Conservation (phyloP, 257 asterid species). For the Solanum etuberosum region DNA sequence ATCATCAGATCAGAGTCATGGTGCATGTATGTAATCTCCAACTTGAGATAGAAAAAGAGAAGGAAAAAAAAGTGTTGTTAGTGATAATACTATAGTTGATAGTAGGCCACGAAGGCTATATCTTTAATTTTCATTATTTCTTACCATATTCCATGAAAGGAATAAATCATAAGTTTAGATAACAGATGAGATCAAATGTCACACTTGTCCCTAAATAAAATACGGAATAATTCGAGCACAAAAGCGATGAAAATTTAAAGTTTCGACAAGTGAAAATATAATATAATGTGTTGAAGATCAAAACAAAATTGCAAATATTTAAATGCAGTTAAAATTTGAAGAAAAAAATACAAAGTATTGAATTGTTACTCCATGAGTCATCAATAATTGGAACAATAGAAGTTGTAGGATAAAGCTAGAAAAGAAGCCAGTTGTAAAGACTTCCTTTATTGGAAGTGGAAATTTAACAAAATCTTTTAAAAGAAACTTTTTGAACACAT, state of each 20-base stretch:
- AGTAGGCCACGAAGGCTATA: not conserved
- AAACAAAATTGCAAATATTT: not conserved
- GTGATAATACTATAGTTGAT: not conserved
- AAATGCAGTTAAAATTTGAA: too few species aligned
- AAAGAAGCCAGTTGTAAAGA: not conserved
- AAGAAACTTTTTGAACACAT: not conserved
- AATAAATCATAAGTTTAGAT: not conserved
- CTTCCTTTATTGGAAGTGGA: not conserved
- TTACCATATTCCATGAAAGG: not conserved
- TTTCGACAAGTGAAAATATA: not conserved
- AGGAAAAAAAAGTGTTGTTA: not conserved
- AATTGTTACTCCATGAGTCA: not conserved
- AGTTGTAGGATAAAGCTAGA: not conserved
- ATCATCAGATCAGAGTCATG: not conserved
- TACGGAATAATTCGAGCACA: not conserved
- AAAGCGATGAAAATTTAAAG: not conserved
- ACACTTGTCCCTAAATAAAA: not conserved
- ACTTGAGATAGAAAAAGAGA: not conserved
- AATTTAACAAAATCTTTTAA: not conserved
- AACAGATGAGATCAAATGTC: not conserved
- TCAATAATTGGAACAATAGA: not conserved
- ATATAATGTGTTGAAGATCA: not conserved
- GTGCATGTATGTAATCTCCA: not conserved
- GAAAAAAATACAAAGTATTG: not conserved
- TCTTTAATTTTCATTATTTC: not conserved